phyloP scores from a whole-genome alignment of 495 filamentous ascomycete genomes.

The Corynascus novoguineensis region DNA sequence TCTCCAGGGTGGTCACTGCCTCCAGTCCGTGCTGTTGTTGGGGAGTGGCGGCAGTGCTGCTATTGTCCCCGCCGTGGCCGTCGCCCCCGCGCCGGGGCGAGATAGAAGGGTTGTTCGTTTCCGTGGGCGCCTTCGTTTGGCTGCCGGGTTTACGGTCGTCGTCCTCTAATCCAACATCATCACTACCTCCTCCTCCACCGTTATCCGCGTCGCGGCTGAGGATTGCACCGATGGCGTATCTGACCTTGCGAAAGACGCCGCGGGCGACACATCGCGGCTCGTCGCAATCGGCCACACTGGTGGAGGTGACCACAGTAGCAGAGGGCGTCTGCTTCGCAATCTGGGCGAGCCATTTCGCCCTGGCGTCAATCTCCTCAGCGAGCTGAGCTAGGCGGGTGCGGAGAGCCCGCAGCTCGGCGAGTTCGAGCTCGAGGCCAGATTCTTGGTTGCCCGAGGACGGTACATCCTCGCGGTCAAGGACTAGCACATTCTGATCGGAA shows the following conservation, averaged over 20 bases:
- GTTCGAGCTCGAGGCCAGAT: background rate
- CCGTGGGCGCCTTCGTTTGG: too few relatives aligned
- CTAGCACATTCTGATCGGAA: background rate
- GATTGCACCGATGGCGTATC: background rate
- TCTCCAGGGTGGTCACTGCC: background rate
- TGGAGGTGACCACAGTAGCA: background rate
- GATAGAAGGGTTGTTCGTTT: background rate
- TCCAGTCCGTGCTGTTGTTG: background rate
- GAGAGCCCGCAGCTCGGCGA: background rate
- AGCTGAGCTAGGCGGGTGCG: background rate
- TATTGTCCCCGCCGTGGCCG: too few relatives aligned
- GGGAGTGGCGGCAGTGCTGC: too few relatives aligned
- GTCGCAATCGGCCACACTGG: background rate
- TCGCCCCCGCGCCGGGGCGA: background rate
- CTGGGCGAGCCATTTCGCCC: background rate
- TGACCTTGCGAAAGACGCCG: background rate
- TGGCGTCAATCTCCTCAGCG: background rate
- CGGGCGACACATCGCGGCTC: background rate
- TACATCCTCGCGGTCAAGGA: background rate
- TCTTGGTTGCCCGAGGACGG: too few relatives aligned
- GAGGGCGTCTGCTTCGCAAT: background rate
- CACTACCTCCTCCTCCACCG: background rate
- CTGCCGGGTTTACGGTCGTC: too few relatives aligned
- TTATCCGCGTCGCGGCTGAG: background rate
- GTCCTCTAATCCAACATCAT: background rate